phyloP scores from a whole-genome alignment of 2,329 filamentous ascomycete genomes.

The Chrysosphaeria jannelii region DNA sequence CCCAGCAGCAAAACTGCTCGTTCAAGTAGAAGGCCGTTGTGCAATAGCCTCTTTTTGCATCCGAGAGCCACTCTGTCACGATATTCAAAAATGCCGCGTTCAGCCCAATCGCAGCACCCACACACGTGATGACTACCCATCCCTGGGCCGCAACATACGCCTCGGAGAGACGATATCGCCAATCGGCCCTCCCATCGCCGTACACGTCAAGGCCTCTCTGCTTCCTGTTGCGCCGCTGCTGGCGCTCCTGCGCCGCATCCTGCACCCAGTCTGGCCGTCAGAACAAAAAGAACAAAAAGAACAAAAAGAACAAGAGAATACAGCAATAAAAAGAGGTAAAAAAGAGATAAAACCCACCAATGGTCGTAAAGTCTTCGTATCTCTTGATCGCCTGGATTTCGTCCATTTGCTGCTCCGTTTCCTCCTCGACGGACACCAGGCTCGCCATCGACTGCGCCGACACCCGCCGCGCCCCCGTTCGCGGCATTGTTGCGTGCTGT shows the following conservation, averaged over 20 bases:
- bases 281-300: too few relatives aligned
- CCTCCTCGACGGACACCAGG: too few relatives aligned
- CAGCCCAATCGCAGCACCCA: conserved; percentile 71
- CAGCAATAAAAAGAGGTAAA: too few relatives aligned
- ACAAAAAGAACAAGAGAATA: too few relatives aligned
- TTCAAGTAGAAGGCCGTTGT: conserved; percentile 90
- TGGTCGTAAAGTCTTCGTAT: conserved; percentile 97
- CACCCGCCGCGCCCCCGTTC: conserved; percentile 16
- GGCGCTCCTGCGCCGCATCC: conserved; percentile 73
- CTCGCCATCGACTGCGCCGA: conserved; percentile 16
- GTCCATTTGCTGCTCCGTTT: conserved; percentile 46
- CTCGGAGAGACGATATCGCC: conserved; percentile 54
- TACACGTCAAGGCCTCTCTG: conserved; percentile 43
- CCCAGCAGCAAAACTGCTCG: conserved; percentile 95
- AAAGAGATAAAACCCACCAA: conserved; percentile 32
- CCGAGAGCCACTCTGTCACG: conserved; percentile 83
- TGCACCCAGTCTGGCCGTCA: conserved; percentile 99
- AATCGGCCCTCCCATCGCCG: conserved; percentile 35
- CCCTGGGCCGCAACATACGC: conserved; percentile 90
- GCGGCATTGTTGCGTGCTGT: conserved; percentile 11
- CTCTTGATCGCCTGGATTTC: conserved; percentile 95
- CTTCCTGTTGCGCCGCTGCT: conserved; percentile 46
- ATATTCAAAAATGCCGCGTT: conserved; percentile 89
- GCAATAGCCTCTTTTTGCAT: conserved; percentile 91
- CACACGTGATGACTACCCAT: conserved; percentile 89